Base-by-base conservation (phyloP, 1,139 yeast species). In the Diutina mesorugosa region DNA sequence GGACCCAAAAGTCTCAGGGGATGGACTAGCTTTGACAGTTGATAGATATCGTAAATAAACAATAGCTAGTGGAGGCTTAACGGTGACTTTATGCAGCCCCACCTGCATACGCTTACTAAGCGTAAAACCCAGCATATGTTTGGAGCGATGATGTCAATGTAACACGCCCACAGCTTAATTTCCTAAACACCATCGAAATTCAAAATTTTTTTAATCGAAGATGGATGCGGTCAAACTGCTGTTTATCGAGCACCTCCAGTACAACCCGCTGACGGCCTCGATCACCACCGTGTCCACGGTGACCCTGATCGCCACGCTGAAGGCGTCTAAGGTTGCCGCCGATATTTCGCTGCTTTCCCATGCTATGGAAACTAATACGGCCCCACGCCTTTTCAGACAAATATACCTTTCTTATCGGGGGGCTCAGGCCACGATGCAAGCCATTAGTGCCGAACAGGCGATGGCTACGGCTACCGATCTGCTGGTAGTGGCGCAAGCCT, bases 401-500 rank as follows among this genome's bases (percentile, higher is more conserved):
- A 12, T 50, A 12, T n/a, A 32, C 9, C 35, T 50, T 29, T 30
- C 53, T 29, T 18, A 30, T 6, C 62, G 72, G 26, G 73, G 74
- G 16, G 73, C 74, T 3, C 63, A 67, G 41, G 80, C 78, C 0
- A 73, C 80, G 0, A 59, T 74, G 54, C 63, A 71, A 0, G 66
- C 69, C 18, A 61, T 72, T 28, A 61, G 67, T 2, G 71, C 73
- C 12, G 69, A 74, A 55, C 60, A 67, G 38, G 65, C 69, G 1
- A 58, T 70, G 18, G 78, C 74, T 9, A 76, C 80, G 0, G 79
- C 77, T 7, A 75, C 80, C 0, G 69, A 64, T 9, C 41, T 62
- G 0, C 55, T 62, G 0, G 71, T 64, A 0, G 58, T 63, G 26
- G 66, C 69, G 0, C 59, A 69, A 21, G 75, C 77, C 4, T 66